phyloP scores from a whole-genome alignment of 345 rosid species.

The Citrus unshiu region DNA sequence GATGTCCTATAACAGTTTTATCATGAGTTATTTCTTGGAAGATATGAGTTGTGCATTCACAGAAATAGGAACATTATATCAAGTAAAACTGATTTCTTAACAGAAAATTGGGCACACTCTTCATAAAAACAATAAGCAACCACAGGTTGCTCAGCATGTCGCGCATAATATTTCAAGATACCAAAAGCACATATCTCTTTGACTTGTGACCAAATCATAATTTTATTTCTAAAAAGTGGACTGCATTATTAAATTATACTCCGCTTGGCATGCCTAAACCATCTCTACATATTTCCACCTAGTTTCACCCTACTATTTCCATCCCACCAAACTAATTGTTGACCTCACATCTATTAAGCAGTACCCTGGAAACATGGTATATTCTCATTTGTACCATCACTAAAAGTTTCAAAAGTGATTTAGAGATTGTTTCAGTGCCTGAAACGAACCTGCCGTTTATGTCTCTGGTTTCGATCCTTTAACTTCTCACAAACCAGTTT shows the following conservation, averaged over 20 bases:
- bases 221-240: neutral
- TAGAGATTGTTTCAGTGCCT: neutral
- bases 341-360: neutral
- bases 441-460: slow-evolving; percentile 81
- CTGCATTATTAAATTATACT: neutral
- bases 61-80: neutral
- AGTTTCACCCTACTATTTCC: neutral
- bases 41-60: neutral
- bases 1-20: slow-evolving; percentile 58
- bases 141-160: neutral
- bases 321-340: neutral
- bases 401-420: neutral
- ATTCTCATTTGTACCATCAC: neutral
- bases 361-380: neutral
- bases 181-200: neutral
- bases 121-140: neutral
- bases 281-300: neutral
- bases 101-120: neutral
- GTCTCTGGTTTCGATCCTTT: slow-evolving; percentile 72
- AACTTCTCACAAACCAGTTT: slow-evolving; percentile 89
- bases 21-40: neutral
- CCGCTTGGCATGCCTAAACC: neutral
- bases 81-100: no score
- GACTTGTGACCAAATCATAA: neutral
- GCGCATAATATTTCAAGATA: neutral